Conservation (phyloP, 495 filamentous ascomycete genomes). For the Delitschia confertaspora region DNA sequence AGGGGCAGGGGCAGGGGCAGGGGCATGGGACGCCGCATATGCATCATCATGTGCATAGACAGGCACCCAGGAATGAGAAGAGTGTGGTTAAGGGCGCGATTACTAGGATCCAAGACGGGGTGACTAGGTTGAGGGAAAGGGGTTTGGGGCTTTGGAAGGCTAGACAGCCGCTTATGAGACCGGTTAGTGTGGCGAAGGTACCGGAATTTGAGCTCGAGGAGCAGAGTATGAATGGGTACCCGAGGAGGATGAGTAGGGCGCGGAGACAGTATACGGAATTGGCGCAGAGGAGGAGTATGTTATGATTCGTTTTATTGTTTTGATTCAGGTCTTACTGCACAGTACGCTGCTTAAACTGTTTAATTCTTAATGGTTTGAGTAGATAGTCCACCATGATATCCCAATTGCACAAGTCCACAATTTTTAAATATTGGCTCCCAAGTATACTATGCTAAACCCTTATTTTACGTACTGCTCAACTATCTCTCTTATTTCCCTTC, state of each 20-base stretch:
- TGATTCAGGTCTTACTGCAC: too few species aligned
- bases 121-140: neutral
- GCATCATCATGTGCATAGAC: too few species aligned
- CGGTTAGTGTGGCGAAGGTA: slow-evolving; percentile 5
- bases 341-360: too few species aligned
- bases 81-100: neutral
- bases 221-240: neutral
- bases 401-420: too few species aligned
- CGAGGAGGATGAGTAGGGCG: slow-evolving; percentile 4
- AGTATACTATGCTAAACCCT: too few species aligned
- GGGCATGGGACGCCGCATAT: neutral
- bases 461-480: too few species aligned
- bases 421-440: too few species aligned
- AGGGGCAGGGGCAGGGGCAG: slow-evolving; percentile 1
- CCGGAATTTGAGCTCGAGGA: slow-evolving; percentile 14
- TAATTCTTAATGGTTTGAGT: too few species aligned
- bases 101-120: neutral
- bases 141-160: neutral
- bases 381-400: too few species aligned
- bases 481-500: too few species aligned
- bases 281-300: slow-evolving; percentile 24
- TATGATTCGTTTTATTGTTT: slow-evolving; percentile 9
- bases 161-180: neutral
- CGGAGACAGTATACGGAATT: slow-evolving; percentile 18
- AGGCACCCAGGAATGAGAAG: too few species aligned